A percentile compares a stretch with the other conserved stretches of the same genome.
Conservation (phyloP, 257 asterid genomes). For the Forsythia suspensa region DNA sequence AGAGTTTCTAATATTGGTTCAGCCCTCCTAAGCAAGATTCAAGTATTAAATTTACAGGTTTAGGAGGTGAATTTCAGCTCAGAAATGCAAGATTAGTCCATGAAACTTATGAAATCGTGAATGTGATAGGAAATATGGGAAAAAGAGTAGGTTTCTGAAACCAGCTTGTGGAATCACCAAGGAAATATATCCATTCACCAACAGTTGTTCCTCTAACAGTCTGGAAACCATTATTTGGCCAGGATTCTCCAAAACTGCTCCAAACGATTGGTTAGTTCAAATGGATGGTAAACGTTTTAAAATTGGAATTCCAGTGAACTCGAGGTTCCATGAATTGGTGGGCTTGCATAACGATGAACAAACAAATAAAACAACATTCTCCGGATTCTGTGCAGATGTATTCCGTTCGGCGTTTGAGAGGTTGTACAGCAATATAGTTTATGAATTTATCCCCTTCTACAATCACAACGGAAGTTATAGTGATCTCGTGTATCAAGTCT, state of each 20-base stretch:
- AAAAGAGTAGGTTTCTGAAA: constrained; percentile 42
- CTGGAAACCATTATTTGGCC: constrained; percentile 40
- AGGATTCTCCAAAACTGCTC: constrained; percentile 20
- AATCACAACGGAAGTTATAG: constrained; percentile 27
- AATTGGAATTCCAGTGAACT: constrained; percentile 20
- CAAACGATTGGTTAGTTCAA: constrained; percentile 1
- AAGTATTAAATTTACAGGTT: constrained; percentile 23
- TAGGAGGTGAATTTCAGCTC: constrained; percentile 31
- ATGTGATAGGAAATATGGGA: constrained; percentile 33
- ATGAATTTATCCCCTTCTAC: constrained; percentile 31
- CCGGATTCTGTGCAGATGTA: constrained; percentile 40
- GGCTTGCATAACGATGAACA: constrained; percentile 2
- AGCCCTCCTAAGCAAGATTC: constrained; percentile 22
- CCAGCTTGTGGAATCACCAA: constrained; percentile 28
- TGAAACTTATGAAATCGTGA: constrained; percentile 34
- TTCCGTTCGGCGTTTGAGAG: constrained; percentile 31
- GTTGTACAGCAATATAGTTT: constrained; percentile 21
- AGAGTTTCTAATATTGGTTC: constrained; percentile 17
- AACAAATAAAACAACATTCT: constrained; percentile 6
- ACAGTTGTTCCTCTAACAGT: constrained; percentile 3
- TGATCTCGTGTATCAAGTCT: constrained; percentile 30
- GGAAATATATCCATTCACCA: constrained; percentile 11
- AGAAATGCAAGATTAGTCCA: constrained; percentile 26
- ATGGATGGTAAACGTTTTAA: constrained; percentile 4
- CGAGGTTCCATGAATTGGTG: constrained; percentile 27